Evolutionary conservation across 495 filamentous ascomycete genomes (phyloP), one percentile per base, ranked within the genome.

Genomic region (Venustampulla echinocandica): DNA sequence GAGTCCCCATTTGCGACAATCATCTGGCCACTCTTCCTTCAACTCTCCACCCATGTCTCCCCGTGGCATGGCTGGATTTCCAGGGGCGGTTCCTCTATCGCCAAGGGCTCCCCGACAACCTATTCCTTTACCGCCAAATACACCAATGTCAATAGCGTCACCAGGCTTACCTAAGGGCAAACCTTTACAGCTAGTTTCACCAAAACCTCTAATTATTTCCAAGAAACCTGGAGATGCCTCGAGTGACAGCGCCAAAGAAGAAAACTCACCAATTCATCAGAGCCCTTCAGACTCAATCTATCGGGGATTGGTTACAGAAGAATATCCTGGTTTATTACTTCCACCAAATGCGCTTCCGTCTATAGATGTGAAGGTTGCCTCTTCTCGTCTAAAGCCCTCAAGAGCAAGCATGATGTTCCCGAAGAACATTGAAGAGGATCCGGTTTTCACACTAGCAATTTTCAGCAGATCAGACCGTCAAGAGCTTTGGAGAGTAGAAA

Each of bases 401-500:
- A 72, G 90, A 46, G 79, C 85, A 10, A 96, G 90, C 52, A 75
- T 89, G 44, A 61, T 95, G 56, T 83, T 75, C 13, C 57, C 79
- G 18, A 79, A 78, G 6, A 76, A 77, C 51, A 67, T 81, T 13
- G 88, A 92, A 30, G 88, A 92, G 57, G 93, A 96, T 57, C 87
- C 90, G 1, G 93, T 97, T 0, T 95, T 96, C 54, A 94, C 87
- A 1, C 71, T 98, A 15, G 89, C 86, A 30, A 73, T 98, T 21
- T 83, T 86, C 55, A 81, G 84, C 11, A 77, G 87, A 46, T 80
- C 81, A 9, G 80, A 87, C 56, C 73, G 78, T n/a, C 74, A 71
- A 30, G 89, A 96, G 59, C 68, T 97, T 23, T 94, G 93, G 87
- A 77, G 92, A 30, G 80, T 96, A 7, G 92, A 97, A 64, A 98